Evolutionary conservation across 2,329 filamentous ascomycete genomes (phyloP).

Genomic region (Sordariomycetes sp.): DNA sequence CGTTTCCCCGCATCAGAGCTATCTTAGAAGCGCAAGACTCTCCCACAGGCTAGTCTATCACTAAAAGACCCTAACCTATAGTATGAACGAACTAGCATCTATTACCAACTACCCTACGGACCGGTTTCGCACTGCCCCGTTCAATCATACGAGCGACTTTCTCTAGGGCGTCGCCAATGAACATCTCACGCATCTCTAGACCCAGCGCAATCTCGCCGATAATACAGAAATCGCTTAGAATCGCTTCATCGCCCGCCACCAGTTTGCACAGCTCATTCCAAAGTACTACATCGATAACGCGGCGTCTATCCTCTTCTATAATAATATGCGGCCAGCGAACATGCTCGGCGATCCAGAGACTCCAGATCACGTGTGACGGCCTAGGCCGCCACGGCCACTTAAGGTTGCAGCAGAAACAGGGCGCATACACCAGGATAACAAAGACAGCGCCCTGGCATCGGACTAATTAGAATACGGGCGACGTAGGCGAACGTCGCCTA

Average conservation of each 20-base stretch:
- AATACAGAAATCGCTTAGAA: slow-evolving; percentile 13
- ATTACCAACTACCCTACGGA: slow-evolving; percentile 15
- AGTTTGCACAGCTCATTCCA: slow-evolving; percentile 16
- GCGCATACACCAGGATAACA: no score
- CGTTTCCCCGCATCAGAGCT: slow-evolving; percentile 17
- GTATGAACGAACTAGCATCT: slow-evolving; percentile 22
- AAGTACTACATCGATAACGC: slow-evolving; percentile 14
- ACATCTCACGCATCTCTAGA: slow-evolving; percentile 14
- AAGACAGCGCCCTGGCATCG: no score
- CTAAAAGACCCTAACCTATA: slow-evolving; percentile 20
- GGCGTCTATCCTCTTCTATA: slow-evolving; percentile 23
- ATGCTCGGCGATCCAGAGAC: slow-evolving; percentile 22
- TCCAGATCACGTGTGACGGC: no score
- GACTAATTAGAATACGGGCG: no score
- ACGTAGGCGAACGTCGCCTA: no score
- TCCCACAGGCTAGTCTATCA: slow-evolving; percentile 15
- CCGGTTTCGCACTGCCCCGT: slow-evolving; percentile 15
- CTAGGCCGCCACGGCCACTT: no score
- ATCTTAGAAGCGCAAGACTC: slow-evolving; percentile 14
- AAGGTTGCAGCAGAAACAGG: no score
- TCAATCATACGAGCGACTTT: slow-evolving; percentile 17
- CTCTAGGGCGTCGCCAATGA: slow-evolving; percentile 13
- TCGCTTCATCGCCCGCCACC: slow-evolving; percentile 18
- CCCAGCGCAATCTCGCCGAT: slow-evolving; percentile 17
- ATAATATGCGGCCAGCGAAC: slow-evolving; percentile 22